phyloP scores from a whole-genome alignment of 352 stramenopile genomes.

The Globisporangium iwayamae region DNA sequence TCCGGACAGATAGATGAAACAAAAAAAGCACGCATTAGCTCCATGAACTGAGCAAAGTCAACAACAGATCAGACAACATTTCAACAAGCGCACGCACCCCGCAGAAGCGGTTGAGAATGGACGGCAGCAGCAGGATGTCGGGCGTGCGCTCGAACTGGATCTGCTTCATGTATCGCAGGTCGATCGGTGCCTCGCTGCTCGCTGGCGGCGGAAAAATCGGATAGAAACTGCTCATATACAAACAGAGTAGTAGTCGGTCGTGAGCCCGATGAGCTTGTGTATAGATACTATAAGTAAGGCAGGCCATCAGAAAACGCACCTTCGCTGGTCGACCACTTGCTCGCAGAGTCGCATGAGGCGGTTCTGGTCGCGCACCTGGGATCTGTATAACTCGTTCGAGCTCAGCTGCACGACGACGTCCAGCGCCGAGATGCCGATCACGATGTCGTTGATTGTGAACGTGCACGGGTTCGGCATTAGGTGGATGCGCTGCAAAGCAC shows the following conservation, averaged over 20 bases:
- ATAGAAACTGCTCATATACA: conserved; percentile 44
- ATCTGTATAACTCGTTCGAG: conserved; percentile 71
- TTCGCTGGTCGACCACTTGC: conserved; percentile 79
- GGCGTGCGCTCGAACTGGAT: conserved; percentile 91
- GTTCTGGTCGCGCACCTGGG: conserved; percentile 58
- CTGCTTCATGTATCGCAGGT: conserved; percentile 90
- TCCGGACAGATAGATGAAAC: conserved; percentile 12
- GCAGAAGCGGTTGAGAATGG: conserved; percentile 90
- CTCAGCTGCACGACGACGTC: conserved; percentile 90
- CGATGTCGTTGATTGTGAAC: conserved; percentile 93
- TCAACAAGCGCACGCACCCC: conserved; percentile 43
- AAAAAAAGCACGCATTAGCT: no score
- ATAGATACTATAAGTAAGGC: no score
- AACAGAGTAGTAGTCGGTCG: no score
- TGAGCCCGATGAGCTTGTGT: no score
- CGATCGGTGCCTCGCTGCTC: conserved; percentile 76
- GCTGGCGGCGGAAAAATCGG: conserved; percentile 73
- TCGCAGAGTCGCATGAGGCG: conserved; percentile 72
- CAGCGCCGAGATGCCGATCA: conserved; percentile 91
- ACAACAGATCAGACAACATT: background rate
- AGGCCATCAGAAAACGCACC: conserved; percentile 22
- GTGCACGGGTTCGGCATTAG: conserved; percentile 95
- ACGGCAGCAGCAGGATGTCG: conserved; percentile 95
- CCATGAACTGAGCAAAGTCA: background rate
- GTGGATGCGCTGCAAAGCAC: conserved; percentile 74